Conservation (phyloP, 2,329 filamentous ascomycete species). For the Keithomyces neogunnii region DNA sequence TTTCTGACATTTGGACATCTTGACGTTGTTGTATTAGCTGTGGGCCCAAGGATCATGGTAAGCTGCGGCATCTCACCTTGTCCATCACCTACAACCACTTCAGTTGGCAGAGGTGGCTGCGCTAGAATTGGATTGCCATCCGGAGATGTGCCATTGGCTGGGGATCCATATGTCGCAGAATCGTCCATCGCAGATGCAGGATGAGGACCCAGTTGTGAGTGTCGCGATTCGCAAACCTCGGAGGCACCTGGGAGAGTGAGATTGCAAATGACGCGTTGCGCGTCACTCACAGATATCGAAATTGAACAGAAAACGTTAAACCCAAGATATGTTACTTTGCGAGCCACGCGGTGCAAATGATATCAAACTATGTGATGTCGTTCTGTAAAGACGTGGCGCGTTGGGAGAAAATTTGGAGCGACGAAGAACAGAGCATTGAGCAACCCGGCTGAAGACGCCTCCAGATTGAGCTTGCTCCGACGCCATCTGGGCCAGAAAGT, state of each 20-base stretch:
- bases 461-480: background rate
- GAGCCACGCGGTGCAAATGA: constrained; percentile 1
- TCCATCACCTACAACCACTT: constrained; percentile 28
- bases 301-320: background rate
- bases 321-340: constrained; percentile 11
- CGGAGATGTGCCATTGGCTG: constrained; percentile 47
- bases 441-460: background rate
- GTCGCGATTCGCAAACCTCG: constrained; percentile 3
- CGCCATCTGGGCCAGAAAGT: background rate
- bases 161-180: constrained; percentile 47
- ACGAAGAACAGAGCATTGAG: constrained; percentile 7
- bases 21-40: background rate
- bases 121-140: constrained; percentile 47
- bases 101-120: constrained; percentile 43
- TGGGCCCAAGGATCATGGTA: background rate
- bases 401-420: constrained; percentile 31
- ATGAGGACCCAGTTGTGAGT: background rate
- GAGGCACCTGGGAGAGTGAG: background rate
- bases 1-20: constrained; percentile 60
- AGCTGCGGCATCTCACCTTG: constrained; percentile 35
- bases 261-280: constrained; percentile 9
- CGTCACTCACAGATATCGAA: background rate
- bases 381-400: constrained; percentile 19
- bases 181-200: constrained; percentile 46
- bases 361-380: constrained; percentile 14